Conservation (phyloP, 176 grass and related monocot genomes). For the Ampelocalamus luodianensis region DNA sequence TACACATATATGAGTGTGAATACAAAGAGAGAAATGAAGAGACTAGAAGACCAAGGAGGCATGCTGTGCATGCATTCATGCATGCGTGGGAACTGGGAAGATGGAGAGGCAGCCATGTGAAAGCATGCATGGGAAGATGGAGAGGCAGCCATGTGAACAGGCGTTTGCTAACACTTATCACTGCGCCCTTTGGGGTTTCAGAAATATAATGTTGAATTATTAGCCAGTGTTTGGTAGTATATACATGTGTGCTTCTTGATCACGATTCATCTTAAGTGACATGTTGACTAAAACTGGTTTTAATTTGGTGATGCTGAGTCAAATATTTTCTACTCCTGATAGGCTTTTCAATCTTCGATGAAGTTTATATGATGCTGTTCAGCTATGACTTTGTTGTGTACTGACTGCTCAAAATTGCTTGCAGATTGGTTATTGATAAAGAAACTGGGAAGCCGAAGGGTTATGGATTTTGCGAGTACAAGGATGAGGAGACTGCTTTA, state of each 20-base stretch:
- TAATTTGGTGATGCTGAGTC: neutral
- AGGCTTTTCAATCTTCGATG: neutral
- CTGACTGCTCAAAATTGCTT: conserved; percentile 47
- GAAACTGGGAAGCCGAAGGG: conserved; percentile 97
- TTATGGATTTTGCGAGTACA: conserved; percentile 99
- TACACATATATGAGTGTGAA: too few relatives aligned
- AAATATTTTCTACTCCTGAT: neutral
- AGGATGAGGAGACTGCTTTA: conserved; percentile 97
- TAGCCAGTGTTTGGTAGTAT: neutral
- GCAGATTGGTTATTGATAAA: conserved; percentile 92
- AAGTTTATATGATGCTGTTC: conserved; percentile 19
- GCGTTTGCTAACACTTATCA: too few relatives aligned
- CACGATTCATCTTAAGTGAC: neutral
- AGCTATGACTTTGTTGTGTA: neutral
- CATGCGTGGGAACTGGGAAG: too few relatives aligned
- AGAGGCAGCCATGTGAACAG: too few relatives aligned
- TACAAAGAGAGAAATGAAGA: too few relatives aligned
- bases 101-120: too few relatives aligned
- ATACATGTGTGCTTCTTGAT: neutral
- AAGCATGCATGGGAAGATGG: too few relatives aligned
- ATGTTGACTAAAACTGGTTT: conserved; percentile 20
- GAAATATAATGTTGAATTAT: neutral
- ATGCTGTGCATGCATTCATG: too few relatives aligned
- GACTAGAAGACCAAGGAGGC: too few relatives aligned
- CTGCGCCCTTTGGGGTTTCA: neutral